These are phyloP conservation scores for Sugiyamaella japonica DNA, from an alignment of 1,139 yeast species.

Conservation along the genomic window DNA sequence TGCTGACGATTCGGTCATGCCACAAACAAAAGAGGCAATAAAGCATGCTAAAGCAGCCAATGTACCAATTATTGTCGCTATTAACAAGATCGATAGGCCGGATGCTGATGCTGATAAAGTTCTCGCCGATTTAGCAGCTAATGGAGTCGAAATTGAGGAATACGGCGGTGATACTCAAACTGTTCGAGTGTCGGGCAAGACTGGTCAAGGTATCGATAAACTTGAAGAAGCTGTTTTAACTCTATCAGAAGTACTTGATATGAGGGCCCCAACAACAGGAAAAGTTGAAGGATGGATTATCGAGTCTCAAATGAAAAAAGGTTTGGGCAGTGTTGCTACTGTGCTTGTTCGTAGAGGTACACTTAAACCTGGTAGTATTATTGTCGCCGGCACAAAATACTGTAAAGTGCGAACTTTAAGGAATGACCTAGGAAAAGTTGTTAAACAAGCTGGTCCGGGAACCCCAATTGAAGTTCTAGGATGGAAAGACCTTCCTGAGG, in stretches of 20 bases:
- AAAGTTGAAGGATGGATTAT: slow-evolving; percentile 85
- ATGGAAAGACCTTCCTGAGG: slow-evolving; percentile 91
- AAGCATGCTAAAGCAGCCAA: slow-evolving; percentile 85
- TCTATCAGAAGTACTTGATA: slow-evolving; percentile 77
- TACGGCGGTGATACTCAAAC: slow-evolving; percentile 96
- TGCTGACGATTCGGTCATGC: slow-evolving; percentile 97
- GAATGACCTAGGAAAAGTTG: slow-evolving; percentile 66
- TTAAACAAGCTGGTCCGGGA: slow-evolving; percentile 78
- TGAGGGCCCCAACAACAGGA: slow-evolving; percentile 58
- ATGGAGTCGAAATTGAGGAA: slow-evolving; percentile 85
- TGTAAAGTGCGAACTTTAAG: slow-evolving; percentile 83
- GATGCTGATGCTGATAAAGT: slow-evolving; percentile 73
- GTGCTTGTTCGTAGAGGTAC: slow-evolving; percentile 80
- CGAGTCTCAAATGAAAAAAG: slow-evolving; percentile 81
- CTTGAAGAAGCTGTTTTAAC: slow-evolving; percentile 88
- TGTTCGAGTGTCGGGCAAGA: slow-evolving; percentile 82
- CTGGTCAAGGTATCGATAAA: slow-evolving; percentile 82
- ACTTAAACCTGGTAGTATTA: slow-evolving; percentile 62
- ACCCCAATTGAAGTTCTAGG: slow-evolving; percentile 92
- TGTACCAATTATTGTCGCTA: slow-evolving; percentile 86
- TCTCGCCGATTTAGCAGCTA: slow-evolving; percentile 68
- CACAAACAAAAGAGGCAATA: slow-evolving; percentile 94
- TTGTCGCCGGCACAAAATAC: slow-evolving; percentile 84
- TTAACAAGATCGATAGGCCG: slow-evolving; percentile 87
- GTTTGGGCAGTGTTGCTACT: slow-evolving; percentile 85